A percentile compares a stretch with the other conserved stretches of the same genome.
These are phyloP conservation scores for Cyclanthera cordifolia DNA, from an alignment of 306 rosid genomes.

Conservation along the genomic window DNA sequence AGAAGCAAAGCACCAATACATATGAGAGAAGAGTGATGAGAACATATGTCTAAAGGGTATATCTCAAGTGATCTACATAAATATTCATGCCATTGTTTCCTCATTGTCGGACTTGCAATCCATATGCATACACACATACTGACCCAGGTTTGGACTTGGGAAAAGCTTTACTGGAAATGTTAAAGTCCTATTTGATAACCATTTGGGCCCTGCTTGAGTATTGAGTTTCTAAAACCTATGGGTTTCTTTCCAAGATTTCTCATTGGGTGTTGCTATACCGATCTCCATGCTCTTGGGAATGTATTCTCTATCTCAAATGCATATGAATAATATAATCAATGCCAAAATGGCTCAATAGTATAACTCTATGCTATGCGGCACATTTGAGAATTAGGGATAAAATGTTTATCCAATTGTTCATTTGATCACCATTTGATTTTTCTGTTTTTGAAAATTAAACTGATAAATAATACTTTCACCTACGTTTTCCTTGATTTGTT, in stretches of 20 bases:
- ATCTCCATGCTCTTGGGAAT: too few relatives aligned
- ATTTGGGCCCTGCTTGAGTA: too few relatives aligned
- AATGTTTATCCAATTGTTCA: constrained; percentile 7
- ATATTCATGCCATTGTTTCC: neutral
- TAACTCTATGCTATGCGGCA: neutral
- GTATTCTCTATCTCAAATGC: neutral
- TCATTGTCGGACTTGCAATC: neutral
- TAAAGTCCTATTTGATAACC: too few relatives aligned
- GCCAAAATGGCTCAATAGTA: neutral
- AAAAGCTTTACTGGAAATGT: neutral
- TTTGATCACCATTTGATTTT: too few relatives aligned
- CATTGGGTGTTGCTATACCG: neutral
- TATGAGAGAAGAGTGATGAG: too few relatives aligned
- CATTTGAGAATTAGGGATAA: neutral
- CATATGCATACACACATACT: neutral
- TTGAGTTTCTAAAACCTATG: too few relatives aligned
- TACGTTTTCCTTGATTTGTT: too few relatives aligned
- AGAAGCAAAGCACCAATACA: neutral
- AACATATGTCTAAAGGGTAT: neutral
- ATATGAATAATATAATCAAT: neutral
- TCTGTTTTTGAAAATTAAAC: too few relatives aligned
- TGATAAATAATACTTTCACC: too few relatives aligned
- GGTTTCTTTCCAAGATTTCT: neutral
- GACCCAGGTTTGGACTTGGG: neutral
- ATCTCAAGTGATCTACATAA: neutral